Evolutionary conservation across 768 basidiomycete genomes (phyloP), one percentile per base, ranked within the genome.

Genomic region (Phlebiopsis flavidoalba): DNA sequence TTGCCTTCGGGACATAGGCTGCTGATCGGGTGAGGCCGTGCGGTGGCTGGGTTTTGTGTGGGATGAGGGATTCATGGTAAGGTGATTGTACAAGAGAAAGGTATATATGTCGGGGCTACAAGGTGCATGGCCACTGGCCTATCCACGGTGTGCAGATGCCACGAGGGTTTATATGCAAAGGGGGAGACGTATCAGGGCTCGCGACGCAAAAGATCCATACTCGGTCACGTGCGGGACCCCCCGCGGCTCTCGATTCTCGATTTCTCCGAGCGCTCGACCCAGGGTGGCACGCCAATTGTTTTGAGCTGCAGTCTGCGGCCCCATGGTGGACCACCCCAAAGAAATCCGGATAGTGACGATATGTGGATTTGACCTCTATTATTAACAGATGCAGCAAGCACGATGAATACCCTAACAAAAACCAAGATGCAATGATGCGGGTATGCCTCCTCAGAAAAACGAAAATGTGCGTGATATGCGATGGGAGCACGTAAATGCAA

Each of bases 341-440:
- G 26, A 31, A 31, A 55, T 40, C 33, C 7, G 24, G 40, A 55
- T 15, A 22, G 19, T 19, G 17, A 14, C 35, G 12, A 46, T 57
- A 17, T 58, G 43, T 55, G 24, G n/a, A 19, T 55, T n/a, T 55
- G 21, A 55, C 40, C 54, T 55, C 54, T 43, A 43, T 8, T 55
- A 55, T 55, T 55, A 55, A 43, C 40, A 24, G 24, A 55, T 55
- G 54, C 43, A 45, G 36, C 54, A 45, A 43, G 54, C 37, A 22
- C 54, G 54, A 43, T 36, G 21, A 35, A 45, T 55, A 55, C 26
- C 37, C 54, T 55, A 55, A 12, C 35, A 21, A 3, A n/a, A 40
- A 53, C 14, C 53, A 8, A 53, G 19, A 31, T 53, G 53, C 35
- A n/a, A n/a, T 55, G 54, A 55, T 55, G 54, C 43, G 54, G 54